Conservation (phyloP, 306 rosid genomes). For the Fragaria iinumae region DNA sequence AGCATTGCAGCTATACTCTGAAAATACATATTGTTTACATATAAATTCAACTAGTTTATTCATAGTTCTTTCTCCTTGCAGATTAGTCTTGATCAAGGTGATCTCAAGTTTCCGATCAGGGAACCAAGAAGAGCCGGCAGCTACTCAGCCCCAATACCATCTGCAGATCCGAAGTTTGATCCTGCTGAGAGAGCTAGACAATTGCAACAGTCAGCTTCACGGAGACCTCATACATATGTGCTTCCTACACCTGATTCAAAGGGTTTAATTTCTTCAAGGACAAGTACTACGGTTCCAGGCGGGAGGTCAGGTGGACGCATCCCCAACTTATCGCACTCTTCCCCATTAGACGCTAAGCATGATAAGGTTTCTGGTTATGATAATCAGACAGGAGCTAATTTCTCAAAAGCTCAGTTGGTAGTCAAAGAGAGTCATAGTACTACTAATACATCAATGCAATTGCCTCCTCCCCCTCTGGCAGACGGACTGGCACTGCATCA, state of each 20-base stretch:
- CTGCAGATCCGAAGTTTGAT: slow-evolving; percentile 76
- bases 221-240: slow-evolving; percentile 66
- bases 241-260: slow-evolving; percentile 80
- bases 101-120: slow-evolving; percentile 44
- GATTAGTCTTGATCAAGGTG: slow-evolving; percentile 62
- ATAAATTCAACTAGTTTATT: background rate
- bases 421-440: slow-evolving; percentile 53
- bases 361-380: slow-evolving; percentile 50
- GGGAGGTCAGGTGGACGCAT: slow-evolving; percentile 49
- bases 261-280: slow-evolving; percentile 40
- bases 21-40: background rate
- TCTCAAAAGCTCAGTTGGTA: slow-evolving; percentile 38
- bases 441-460: slow-evolving; percentile 37
- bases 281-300: slow-evolving; percentile 40
- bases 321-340: slow-evolving; percentile 70
- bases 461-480: slow-evolving; percentile 66
- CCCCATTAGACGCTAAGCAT: slow-evolving; percentile 61
- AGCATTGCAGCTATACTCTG: slow-evolving; percentile 18
- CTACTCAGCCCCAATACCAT: slow-evolving; percentile 73
- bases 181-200: slow-evolving; percentile 74
- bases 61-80: slow-evolving; percentile 30
- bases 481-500: slow-evolving; percentile 56
- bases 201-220: slow-evolving; percentile 37
- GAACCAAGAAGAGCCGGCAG: slow-evolving; percentile 60
- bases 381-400: slow-evolving; percentile 37